phyloP scores from a whole-genome alignment of 345 rosid genomes.

The Populus deltoides region DNA sequence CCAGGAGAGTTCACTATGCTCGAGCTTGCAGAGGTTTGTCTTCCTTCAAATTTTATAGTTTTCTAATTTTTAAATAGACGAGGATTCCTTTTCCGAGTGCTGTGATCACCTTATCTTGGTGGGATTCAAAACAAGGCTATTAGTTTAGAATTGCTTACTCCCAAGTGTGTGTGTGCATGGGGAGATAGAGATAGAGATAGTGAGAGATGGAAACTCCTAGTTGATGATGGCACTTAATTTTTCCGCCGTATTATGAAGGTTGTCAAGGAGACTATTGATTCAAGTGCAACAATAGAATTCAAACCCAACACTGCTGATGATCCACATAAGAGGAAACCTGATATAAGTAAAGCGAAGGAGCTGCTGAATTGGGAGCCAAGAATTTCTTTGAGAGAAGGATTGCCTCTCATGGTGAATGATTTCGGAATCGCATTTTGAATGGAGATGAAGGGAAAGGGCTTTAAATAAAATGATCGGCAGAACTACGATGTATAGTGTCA shows the following conservation, averaged over 20 bases:
- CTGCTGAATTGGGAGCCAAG: conserved; percentile 93
- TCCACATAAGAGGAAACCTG: conserved; percentile 96
- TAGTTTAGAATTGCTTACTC: background rate
- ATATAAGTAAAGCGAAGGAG: conserved; percentile 87
- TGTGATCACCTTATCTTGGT: background rate
- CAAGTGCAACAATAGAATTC: conserved; percentile 89
- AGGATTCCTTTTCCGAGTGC: background rate
- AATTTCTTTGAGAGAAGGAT: conserved; percentile 68
- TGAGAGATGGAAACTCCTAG: background rate
- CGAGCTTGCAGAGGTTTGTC: conserved; percentile 91
- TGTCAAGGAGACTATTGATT: conserved; percentile 87
- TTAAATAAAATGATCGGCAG: conserved; percentile 14
- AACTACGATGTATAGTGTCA: conserved; percentile 40
- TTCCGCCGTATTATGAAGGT: conserved; percentile 40
- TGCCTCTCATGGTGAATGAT: conserved; percentile 93
- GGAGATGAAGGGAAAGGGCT: conserved; percentile 77
- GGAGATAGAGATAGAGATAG: background rate
- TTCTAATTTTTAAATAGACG: background rate
- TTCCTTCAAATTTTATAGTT: background rate
- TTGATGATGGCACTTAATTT: background rate
- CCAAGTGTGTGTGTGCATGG: background rate
- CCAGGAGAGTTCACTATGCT: conserved; percentile 99
- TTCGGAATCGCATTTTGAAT: conserved; percentile 80
- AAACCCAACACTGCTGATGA: conserved; percentile 90
- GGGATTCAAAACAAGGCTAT: background rate